Percentiles rank a stretch among this genome's conserved stretches.
These are phyloP conservation scores for Didymella arachidicola DNA, from an alignment of 2,329 filamentous ascomycete species.

Conservation along the genomic window DNA sequence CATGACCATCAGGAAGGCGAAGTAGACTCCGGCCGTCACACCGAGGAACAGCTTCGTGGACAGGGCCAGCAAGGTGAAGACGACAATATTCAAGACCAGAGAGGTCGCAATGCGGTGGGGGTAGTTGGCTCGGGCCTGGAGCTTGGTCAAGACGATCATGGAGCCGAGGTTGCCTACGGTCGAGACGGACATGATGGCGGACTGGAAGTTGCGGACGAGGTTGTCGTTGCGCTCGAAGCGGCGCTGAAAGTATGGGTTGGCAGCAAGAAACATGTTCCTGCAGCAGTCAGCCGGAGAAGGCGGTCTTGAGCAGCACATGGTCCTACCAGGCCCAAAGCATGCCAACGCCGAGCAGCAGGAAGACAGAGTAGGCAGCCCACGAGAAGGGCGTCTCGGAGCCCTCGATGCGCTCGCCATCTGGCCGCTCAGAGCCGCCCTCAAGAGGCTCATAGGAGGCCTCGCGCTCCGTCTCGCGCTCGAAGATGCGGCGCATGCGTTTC, in stretches of 20 bases:
- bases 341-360: constrained; percentile 82
- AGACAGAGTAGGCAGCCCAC: constrained; percentile 85
- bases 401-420: constrained; percentile 47
- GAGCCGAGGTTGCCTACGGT: constrained; percentile 81
- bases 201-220: constrained; percentile 84
- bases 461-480: constrained; percentile 37
- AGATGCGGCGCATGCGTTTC: constrained; percentile 46
- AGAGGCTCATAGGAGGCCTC: constrained; percentile 49
- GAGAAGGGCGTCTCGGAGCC: constrained; percentile 66
- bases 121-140: constrained; percentile 86
- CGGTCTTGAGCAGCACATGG: neutral
- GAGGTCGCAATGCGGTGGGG: constrained; percentile 82
- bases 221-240: constrained; percentile 76
- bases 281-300: constrained; percentile 17
- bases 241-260: constrained; percentile 87
- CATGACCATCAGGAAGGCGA: constrained; percentile 81
- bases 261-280: constrained; percentile 98
- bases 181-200: constrained; percentile 85
- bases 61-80: constrained; percentile 79
- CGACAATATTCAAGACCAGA: constrained; percentile 76
- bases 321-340: constrained; percentile 97
- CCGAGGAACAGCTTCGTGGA: constrained; percentile 76
- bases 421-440: constrained; percentile 46
- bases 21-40: constrained; percentile 71
- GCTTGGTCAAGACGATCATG: constrained; percentile 78